Evolutionary conservation across 192 early-diverging fungal genomes (phyloP).

Genomic region (Thoreauomyces humboldtii): DNA sequence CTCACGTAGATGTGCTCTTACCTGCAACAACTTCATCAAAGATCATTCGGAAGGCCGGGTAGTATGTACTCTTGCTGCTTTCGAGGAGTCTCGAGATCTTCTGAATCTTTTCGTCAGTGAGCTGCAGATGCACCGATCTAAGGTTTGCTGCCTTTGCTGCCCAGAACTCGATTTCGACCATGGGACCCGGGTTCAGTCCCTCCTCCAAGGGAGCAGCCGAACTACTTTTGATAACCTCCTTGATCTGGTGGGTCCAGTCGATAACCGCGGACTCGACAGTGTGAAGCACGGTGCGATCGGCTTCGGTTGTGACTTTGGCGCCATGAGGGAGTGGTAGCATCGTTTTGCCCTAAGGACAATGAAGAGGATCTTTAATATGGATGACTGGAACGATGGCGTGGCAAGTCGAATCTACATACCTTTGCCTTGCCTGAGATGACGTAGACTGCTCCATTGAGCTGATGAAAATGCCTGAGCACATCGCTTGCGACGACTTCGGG

Average conservation of each 20-base stretch:
- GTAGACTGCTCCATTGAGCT: conserved; percentile 63
- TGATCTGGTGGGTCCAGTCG: conserved; percentile 69
- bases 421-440: conserved; percentile 66
- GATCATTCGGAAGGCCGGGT: conserved; percentile 64
- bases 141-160: conserved; percentile 65
- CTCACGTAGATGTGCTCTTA: no score
- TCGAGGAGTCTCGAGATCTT: conserved; percentile 56
- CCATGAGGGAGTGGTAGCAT: conserved; percentile 65
- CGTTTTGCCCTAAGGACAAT: conserved; percentile 53
- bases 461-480: conserved; percentile 63
- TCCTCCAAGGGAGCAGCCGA: conserved; percentile 63
- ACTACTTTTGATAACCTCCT: conserved; percentile 60
- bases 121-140: conserved; percentile 60
- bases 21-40: conserved; percentile 64
- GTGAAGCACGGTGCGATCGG: conserved; percentile 55
- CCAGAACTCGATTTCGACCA: conserved; percentile 70
- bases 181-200: conserved; percentile 61
- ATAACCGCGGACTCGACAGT: conserved; percentile 65
- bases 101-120: conserved; percentile 64
- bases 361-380: no score
- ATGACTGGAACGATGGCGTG: no score
- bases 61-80: conserved; percentile 64
- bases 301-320: conserved; percentile 44
- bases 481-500: conserved; percentile 67
- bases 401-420: no score